These are phyloP conservation scores for Fusarium brachygibbosum DNA, from an alignment of 2,329 filamentous ascomycete species.

Conservation along the genomic window DNA sequence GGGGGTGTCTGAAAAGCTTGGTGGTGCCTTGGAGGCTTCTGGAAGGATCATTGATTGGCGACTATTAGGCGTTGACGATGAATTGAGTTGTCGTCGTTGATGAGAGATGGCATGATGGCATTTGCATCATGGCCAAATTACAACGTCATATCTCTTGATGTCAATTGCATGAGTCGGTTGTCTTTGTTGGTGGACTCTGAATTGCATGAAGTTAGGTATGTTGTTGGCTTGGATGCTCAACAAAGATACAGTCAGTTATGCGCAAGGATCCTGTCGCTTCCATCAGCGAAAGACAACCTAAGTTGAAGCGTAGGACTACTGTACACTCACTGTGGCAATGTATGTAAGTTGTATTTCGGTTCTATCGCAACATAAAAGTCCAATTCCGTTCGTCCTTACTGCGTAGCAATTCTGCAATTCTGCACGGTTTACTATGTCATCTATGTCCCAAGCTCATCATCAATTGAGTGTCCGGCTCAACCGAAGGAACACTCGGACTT, in stretches of 20 bases:
- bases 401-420: neutral
- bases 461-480: slow-evolving; percentile 13
- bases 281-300: slow-evolving; percentile 17
- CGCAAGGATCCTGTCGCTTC: slow-evolving; percentile 15
- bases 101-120: slow-evolving; percentile 38
- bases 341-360: neutral
- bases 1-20: neutral
- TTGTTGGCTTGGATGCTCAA: slow-evolving; percentile 19
- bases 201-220: slow-evolving; percentile 22
- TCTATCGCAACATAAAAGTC: neutral
- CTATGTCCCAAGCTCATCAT: neutral
- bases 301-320: slow-evolving; percentile 4
- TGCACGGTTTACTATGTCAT: neutral
- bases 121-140: slow-evolving; percentile 41
- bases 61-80: slow-evolving; percentile 21
- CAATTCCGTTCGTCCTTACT: neutral
- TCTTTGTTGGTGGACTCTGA: slow-evolving; percentile 19
- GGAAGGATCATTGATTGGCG: slow-evolving; percentile 41
- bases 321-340: neutral
- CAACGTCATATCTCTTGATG: slow-evolving; percentile 41
- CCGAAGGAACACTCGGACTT: slow-evolving; percentile 30
- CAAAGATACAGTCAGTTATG: slow-evolving; percentile 18
- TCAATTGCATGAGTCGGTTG: slow-evolving; percentile 22
- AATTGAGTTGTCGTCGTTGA: slow-evolving; percentile 30
- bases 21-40: slow-evolving; percentile 34